phyloP scores from a whole-genome alignment of 1,284 basidiomycete genomes.

The Tremellales sp. region DNA sequence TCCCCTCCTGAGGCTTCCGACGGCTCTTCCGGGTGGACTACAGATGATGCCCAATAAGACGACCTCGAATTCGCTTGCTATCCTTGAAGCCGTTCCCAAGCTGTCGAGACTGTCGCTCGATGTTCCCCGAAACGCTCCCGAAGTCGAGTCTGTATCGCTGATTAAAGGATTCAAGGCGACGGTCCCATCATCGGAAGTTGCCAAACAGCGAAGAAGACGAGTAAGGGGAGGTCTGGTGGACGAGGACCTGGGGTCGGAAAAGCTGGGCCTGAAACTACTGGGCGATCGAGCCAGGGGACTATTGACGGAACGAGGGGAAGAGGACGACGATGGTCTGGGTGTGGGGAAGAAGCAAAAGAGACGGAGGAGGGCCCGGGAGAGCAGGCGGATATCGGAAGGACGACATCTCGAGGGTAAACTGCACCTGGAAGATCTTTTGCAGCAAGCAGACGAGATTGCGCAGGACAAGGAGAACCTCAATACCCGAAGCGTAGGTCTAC shows the following conservation, averaged over 20 bases:
- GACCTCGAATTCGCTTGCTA: constrained; percentile 75
- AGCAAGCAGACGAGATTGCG: constrained; percentile 77
- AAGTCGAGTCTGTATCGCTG: constrained; percentile 59
- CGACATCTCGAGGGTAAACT: constrained; percentile 62
- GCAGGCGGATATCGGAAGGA: constrained; percentile 63
- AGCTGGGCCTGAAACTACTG: constrained; percentile 70
- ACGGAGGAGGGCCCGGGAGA: constrained; percentile 60
- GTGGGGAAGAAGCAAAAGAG: constrained; percentile 53
- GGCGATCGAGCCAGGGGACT: constrained; percentile 73
- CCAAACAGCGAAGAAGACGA: constrained; percentile 68
- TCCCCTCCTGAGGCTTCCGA: constrained; percentile 58
- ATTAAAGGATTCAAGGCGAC: constrained; percentile 86
- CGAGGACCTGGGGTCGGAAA: constrained; percentile 67
- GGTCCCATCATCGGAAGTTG: constrained; percentile 76
- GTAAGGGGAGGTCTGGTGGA: constrained; percentile 56
- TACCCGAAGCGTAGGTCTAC: constrained; percentile 67
- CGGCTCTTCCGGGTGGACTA: constrained; percentile 55
- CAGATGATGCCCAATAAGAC: constrained; percentile 49
- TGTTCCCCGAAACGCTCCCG: constrained; percentile 50
- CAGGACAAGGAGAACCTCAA: constrained; percentile 85
- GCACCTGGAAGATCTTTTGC: constrained; percentile 72
- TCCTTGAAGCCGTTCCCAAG: constrained; percentile 74
- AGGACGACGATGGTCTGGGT: constrained; percentile 18
- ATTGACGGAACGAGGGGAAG: constrained; percentile 47
- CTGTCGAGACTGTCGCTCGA: constrained; percentile 69